Evolutionary conservation across 2,329 filamentous ascomycete species (phyloP), one percentile per base, ranked within the genome.

Genomic region (Magnaporthiopsis incrustans): DNA sequence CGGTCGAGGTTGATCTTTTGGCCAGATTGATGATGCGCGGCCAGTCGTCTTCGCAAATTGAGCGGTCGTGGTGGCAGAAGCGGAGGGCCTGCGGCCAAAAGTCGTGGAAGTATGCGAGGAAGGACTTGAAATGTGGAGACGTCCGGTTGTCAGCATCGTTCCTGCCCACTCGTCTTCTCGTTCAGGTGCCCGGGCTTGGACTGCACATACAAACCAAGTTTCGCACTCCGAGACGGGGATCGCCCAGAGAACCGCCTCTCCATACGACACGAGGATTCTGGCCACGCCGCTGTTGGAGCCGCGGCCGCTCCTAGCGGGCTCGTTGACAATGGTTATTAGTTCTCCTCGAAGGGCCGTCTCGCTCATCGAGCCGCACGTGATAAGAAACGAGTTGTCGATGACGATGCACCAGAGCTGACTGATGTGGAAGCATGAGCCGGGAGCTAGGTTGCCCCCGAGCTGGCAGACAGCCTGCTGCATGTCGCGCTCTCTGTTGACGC

Each of bases 351-450:
- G 68, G 1, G 71, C 68, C 4, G 71, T 66, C 59, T 75, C 71
- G 0, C 70, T 59, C 71, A 79, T 75, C 8, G 71, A 71, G 25
- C 77, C 74, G 61, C 77, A 81, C 1, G 79, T 81, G 4, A 81
- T 71, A 4, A 81, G 70, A 2, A 79, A 68, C 10, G 67, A 74
- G 59, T 80, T 76, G 57, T 77, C 77, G 1, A 82, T 65, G 8
- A 81, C 70, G 6, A 82, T 67, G 65, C 76, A 78, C 81, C 80
- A 82, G 12, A 81, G 64, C 67, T 82, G 81, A 1, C 77, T 72
- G 59, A 82, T 76, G 64, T 82, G 79, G 64, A 80, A 82, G 63
- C 79, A 82, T 25, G 76, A 68, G 1, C 72, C 74, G 12, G 71
- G 66, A 0, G 72, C 72, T 3, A 72, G 73, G 57, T 73, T 71